These are phyloP conservation scores for Heterobasidion irregulare DNA, from an alignment of 1,284 basidiomycete species.

Conservation along the genomic window DNA sequence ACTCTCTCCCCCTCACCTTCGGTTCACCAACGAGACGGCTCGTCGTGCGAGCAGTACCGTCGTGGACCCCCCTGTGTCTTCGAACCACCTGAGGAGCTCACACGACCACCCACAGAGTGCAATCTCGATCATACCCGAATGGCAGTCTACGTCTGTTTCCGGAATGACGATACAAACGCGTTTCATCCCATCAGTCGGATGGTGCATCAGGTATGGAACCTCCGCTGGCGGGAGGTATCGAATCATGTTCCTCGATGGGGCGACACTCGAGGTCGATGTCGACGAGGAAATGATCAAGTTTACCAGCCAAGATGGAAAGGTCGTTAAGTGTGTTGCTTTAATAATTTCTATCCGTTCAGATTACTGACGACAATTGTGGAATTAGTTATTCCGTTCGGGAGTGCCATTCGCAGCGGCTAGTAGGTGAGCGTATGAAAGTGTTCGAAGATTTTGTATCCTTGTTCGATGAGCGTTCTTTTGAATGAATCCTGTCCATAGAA, in stretches of 20 bases:
- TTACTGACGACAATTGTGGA: background rate
- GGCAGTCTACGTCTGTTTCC: background rate
- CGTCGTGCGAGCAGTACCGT: conserved; percentile 13
- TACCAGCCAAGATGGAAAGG: conserved; percentile 18
- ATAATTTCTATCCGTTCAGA: background rate
- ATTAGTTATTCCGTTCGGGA: conserved; percentile 27
- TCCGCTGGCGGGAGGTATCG: conserved; percentile 29
- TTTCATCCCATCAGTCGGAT: conserved; percentile 32
- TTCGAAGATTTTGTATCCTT: conserved; percentile 33
- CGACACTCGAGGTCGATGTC: conserved; percentile 31
- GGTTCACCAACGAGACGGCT: conserved; percentile 3
- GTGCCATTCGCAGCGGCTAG: conserved; percentile 20
- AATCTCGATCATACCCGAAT: background rate
- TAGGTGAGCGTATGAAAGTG: conserved; percentile 33
- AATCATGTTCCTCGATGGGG: conserved; percentile 40
- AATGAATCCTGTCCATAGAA: conserved; percentile 1
- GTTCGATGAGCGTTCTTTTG: conserved; percentile 23
- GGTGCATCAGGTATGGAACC: conserved; percentile 30
- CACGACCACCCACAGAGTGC: conserved; percentile 1
- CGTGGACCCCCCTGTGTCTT: conserved; percentile 1
- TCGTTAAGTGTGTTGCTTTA: conserved; percentile 18
- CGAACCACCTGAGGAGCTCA: background rate
- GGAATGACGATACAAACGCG: conserved; percentile 17
- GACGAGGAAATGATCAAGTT: conserved; percentile 33
- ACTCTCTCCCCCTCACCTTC: conserved; percentile 4